Evolutionary conservation across 805 yeast genomes (phyloP).

Genomic region (Pichia manshurica): DNA sequence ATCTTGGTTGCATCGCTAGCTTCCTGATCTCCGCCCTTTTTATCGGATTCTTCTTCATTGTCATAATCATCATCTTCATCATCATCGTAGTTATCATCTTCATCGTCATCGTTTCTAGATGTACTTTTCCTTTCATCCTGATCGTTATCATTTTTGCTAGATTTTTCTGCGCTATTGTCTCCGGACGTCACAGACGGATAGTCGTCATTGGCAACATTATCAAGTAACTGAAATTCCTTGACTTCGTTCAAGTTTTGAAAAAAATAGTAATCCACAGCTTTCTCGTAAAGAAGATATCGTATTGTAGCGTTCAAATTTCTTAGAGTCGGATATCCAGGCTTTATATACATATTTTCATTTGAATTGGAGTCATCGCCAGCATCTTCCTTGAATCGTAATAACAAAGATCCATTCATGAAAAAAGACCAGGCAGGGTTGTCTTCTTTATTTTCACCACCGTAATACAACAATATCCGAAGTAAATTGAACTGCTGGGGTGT

Average conservation of each 20-base stretch:
- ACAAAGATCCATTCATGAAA: constrained; percentile 38
- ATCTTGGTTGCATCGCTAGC: background rate
- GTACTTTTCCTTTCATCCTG: no score
- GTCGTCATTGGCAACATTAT: constrained; percentile 16
- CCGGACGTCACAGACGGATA: background rate
- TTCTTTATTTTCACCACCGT: constrained; percentile 17
- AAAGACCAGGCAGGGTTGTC: constrained; percentile 36
- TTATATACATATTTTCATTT: constrained; percentile 34
- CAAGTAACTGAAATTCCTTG: constrained; percentile 19
- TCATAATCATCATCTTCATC: constrained; percentile 15
- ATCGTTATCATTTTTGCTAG: constrained; percentile 24
- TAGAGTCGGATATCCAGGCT: constrained; percentile 41
- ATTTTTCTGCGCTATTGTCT: background rate
- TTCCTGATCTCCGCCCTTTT: background rate
- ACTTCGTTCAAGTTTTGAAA: constrained; percentile 12
- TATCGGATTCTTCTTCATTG: background rate
- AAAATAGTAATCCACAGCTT: constrained; percentile 45
- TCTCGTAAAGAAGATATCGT: constrained; percentile 67
- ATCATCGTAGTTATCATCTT: constrained; percentile 17
- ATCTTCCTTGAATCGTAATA: constrained; percentile 23
- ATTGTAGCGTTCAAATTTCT: constrained; percentile 49
- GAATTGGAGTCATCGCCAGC: constrained; percentile 25
- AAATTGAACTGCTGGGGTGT: constrained; percentile 53
- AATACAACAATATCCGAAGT: constrained; percentile 39
- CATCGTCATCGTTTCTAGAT: constrained; percentile 26